Base-by-base conservation (phyloP, 129 eudicot species). In the Centaurea solstitialis region DNA sequence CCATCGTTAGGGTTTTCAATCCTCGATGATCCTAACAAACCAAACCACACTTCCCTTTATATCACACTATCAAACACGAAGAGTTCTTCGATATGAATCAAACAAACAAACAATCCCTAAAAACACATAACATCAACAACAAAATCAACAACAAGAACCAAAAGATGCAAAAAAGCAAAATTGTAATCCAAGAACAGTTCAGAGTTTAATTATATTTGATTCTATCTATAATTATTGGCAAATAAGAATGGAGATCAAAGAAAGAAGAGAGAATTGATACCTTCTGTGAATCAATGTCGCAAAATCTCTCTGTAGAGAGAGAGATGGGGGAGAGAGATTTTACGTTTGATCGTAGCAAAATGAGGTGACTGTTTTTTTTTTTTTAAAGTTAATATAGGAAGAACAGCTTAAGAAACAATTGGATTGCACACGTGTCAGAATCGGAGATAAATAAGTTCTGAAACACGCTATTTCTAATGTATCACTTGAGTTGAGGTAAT, bases 1-100 rank as follows among this genome's bases (percentile, higher is more conserved):
- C 79, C 80, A 64, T 75, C 71, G 39, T 23, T 59, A 80, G 84
- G 86, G 79, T 85, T 79, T 79, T 80, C 62, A 35, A 70, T 74
- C 72, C 21, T 71, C 77, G 66, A 75, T 82, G 71, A 74, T 82
- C 71, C 72, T 59, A 72, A 9, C 82, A 64, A 64, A 64, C 38
- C 74, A 73, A 73, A 65, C 40, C 81, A 26, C 65, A 39, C 20
- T 43, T 41, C 17, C 13, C 67, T 62, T n/a, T n/a, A n/a, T n/a
- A n/a, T n/a, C 64, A 73, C 41, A 80, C 39, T 62, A 65, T 69
- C 76, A 35, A 57, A 61, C 59, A 76, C 38, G 73, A 79, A 69
- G 39, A 69, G 39, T 20, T 47, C 68, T 7, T 68, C 21, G 57
- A 79, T 79, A n/a, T n/a, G n/a, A 0, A 69, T 33, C 37, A 69